Evolutionary conservation across 306 rosid genomes (phyloP), one percentile per base, ranked within the genome.

Genomic region (Vigna trinervia): DNA sequence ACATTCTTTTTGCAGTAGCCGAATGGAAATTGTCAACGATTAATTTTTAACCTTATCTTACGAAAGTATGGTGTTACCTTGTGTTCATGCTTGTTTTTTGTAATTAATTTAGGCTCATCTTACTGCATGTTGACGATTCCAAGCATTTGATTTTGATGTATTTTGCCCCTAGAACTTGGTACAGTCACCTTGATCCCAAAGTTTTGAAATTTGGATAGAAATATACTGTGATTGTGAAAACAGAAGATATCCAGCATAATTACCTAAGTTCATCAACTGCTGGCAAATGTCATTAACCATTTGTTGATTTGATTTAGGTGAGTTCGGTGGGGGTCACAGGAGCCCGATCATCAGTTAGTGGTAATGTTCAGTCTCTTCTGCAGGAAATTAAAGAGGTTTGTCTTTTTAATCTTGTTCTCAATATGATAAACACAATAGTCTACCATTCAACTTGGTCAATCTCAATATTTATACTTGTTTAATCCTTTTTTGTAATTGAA

Each of bases 271-370:
- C 53, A 73, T 69, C 52, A 52, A 52, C 54, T 65, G 22, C 45
- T 9, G 1, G 45, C 2, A 69, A 74, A 76, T 50, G 43, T 52
- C 28, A n/a, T 26, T 60, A 46, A 56, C 34, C 52, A 22, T 72
- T 79, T 66, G 41, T 75, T 23, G 43, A 74, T 86, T 71, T 76
- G 61, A 78, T 72, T 47, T 65, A 95, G 97, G 98, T 95, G 87
- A 95, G 97, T 81, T 85, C 97, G 12, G 73, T 92, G 26, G 97
- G 99, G 39, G 96, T 95, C 65, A 95, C 99, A 0, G 97, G 97
- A 63, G 91, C 97, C 46, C 97, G 97, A 56, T 85, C 93, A 34
- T 89, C 97, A 23, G 91, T 95, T 50, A 92, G 88, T 72, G 81
- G 67, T 12, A 73, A 73, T 52, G 99, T 95, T 85, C 79, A 80